phyloP scores from a whole-genome alignment of 164 flowering plant genomes.

The Nelumbo lutea region DNA sequence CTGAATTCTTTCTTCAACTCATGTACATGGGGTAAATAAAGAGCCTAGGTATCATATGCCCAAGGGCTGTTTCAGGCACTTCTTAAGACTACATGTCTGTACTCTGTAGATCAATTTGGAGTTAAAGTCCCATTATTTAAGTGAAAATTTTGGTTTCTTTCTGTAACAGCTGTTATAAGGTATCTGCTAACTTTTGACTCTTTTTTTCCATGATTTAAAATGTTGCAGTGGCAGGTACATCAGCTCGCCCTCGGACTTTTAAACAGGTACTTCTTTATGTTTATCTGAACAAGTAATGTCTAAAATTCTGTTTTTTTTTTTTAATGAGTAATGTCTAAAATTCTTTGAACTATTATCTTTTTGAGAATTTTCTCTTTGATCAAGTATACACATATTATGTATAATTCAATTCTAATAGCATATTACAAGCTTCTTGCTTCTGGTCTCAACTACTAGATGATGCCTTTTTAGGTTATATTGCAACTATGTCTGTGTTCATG shows the following conservation, averaged over 20 bases:
- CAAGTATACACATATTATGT: not conserved
- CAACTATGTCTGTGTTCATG: not conserved
- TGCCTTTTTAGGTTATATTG: too few species aligned
- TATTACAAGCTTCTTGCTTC: too few species aligned
- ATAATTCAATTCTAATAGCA: not conserved
- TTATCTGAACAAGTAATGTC: not conserved
- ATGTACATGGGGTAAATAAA: too few species aligned
- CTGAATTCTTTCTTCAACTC: too few species aligned
- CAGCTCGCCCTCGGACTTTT: constrained; percentile 80
- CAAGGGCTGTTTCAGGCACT: too few species aligned
- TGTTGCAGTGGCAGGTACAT: constrained; percentile 69
- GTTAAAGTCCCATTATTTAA: not conserved
- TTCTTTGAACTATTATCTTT: not conserved
- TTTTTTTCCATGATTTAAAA: not conserved
- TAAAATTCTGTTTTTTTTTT: not conserved
- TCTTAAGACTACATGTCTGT: too few species aligned
- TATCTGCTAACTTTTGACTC: not conserved
- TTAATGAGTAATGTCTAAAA: not conserved
- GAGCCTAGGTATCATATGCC: too few species aligned
- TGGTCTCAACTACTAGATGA: too few species aligned
- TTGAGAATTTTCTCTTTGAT: too few species aligned
- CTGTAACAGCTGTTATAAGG: not conserved
- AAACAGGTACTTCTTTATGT: constrained; percentile 34
- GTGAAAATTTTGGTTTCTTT: not conserved
- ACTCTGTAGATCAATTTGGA: not conserved